Evolutionary conservation across 73 alveolate genomes (phyloP), one percentile per base, ranked within the genome.

Genomic region (Paramecium tetraurelia): DNA sequence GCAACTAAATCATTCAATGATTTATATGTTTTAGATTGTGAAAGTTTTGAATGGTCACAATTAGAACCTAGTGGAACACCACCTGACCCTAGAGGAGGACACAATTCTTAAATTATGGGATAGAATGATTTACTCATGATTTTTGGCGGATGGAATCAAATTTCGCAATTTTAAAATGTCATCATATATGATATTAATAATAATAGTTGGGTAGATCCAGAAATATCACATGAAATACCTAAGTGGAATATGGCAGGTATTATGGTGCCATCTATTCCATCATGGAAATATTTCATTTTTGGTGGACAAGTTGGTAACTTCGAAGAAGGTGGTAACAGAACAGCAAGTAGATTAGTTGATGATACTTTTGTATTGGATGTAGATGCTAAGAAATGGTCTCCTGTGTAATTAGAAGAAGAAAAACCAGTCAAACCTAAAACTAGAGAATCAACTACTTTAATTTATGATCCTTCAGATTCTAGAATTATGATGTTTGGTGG

Each of bases 11-110:
- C 99, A 22, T 98, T 98, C 93, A 97, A 98, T 94, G 99, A 98
- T 92, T 84, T 98, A 50, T 95, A 95, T 96, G 95, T 96, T 18
- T 96, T 98, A 72, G 99, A 97, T 86, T 94, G 97, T 31, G 98
- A 96, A 21, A 95, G 96, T 46, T 93, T 93, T 68, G 95, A 96
- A 89, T 98, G 99, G 99, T 93, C 94, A 58, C 93, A 92, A 93
- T 89, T 97, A 69, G 98, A 92, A 69, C 96, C 96, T 40, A 93
- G 85, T 77, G 96, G 97, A 48, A 95, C 96, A 50, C 95, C 97
- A 84, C 99, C 99, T 31, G 99, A 97, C 68, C 98, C 99, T 40
- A 97, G 99, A 97, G 98, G 98, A 70, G 99, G 99, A 43, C 99
- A 98, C 93, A 94, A 98, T 38, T 92, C 97, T 92, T 97, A 97